Conservation (phyloP, 179 eudicot species). For the Beta corolliflora region DNA sequence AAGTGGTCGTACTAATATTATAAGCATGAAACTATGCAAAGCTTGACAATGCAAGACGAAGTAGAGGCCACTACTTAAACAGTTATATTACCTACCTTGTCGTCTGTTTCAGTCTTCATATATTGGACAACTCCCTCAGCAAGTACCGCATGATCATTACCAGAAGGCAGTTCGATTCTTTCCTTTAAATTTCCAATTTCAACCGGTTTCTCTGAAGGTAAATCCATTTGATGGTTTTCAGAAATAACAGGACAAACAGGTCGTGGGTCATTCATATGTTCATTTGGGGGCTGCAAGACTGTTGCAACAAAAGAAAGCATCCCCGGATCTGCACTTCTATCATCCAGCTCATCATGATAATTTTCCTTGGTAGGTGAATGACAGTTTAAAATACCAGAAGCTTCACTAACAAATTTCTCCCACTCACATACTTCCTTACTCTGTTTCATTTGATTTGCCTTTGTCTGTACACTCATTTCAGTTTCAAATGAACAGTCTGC, state of each 20-base stretch:
- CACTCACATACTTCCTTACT: conserved; percentile 57
- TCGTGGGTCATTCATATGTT: conserved; percentile 23
- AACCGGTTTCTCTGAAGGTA: conserved; percentile 20
- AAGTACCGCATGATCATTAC: conserved; percentile 11
- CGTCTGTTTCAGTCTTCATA: conserved; percentile 31
- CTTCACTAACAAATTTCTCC: conserved; percentile 57
- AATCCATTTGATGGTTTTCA: conserved; percentile 31
- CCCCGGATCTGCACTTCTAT: conserved; percentile 38
- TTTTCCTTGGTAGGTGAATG: conserved; percentile 48
- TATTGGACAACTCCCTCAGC: conserved; percentile 29
- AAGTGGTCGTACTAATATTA: not conserved
- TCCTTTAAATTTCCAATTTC: conserved; percentile 24
- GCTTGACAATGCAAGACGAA: not conserved
- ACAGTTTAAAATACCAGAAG: conserved; percentile 52
- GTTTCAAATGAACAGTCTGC: conserved; percentile 23
- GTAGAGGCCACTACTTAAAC: not conserved
- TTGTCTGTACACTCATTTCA: conserved; percentile 30
- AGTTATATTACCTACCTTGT: conserved; percentile 30
- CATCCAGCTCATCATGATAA: conserved; percentile 25
- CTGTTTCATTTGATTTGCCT: conserved; percentile 31
- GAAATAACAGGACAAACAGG: conserved; percentile 28
- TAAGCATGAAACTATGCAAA: not conserved
- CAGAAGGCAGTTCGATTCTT: conserved; percentile 27
- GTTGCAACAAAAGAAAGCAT: conserved; percentile 34
- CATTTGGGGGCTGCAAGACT: conserved; percentile 33